Conservation (phyloP, 306 rosid genomes). For the Neltuma alba region DNA sequence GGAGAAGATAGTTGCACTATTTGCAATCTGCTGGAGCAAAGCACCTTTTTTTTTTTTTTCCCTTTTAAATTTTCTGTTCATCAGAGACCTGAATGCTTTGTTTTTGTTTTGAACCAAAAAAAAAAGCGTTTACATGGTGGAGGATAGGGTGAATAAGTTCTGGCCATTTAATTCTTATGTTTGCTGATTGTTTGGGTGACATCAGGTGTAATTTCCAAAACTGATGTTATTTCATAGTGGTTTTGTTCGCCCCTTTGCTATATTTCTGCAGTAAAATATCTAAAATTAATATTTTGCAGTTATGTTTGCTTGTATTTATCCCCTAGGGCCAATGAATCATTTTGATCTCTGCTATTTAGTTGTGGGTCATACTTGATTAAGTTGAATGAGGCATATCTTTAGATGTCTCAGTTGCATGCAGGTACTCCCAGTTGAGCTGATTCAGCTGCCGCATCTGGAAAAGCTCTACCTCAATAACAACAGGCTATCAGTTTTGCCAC, state of each 20-base stretch:
- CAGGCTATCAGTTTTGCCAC: conserved; percentile 71
- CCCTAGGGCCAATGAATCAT: conserved; percentile 3
- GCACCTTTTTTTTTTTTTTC: not conserved
- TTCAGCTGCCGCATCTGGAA: conserved; percentile 80
- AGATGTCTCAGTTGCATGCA: conserved; percentile 34
- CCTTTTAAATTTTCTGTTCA: not conserved
- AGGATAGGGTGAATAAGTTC: not conserved
- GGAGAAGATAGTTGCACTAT: not conserved
- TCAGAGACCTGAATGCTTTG: not conserved
- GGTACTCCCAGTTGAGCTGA: conserved; percentile 82
- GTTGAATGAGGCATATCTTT: conserved; percentile 34
- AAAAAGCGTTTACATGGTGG: not conserved
- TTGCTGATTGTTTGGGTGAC: conserved; percentile 20
- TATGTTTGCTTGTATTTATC: conserved; percentile 15
- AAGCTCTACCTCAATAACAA: conserved; percentile 85
- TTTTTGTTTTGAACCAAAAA: not conserved
- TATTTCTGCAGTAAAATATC: conserved; percentile 12
- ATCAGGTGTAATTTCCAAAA: conserved; percentile 13
- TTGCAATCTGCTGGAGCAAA: not conserved
- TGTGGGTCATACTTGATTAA: conserved; percentile 20
- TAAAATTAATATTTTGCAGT: not conserved
- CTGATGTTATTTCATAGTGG: not conserved
- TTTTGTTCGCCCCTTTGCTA: conserved; percentile 22
- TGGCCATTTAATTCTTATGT: not conserved
- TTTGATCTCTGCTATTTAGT: conserved; percentile 17